Evolutionary conservation across 2,329 filamentous ascomycete species (phyloP), one percentile per base, ranked within the genome.

Genomic region (Cladosporium velox): DNA sequence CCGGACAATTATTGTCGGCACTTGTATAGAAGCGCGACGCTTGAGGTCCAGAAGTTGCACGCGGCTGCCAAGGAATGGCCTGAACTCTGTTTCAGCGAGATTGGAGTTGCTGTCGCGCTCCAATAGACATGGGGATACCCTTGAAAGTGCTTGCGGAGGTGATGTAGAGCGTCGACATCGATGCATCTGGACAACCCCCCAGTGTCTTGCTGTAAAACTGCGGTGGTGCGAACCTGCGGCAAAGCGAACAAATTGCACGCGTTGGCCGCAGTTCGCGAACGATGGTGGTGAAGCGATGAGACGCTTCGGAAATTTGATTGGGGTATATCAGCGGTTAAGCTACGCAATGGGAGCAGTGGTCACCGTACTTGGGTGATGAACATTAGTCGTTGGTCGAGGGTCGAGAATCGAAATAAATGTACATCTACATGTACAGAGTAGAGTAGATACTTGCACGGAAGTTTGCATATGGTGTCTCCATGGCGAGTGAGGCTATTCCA

Each of bases 61-160:
- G 24, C 55, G 32, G 55, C 55, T 35, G 55, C 55, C 55, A 41
- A 58, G 55, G 28, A 34, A 32, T 34, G 55, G 55, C 32, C 34
- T 41, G 55, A 35, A 21, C 30, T 35, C 5, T 24, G 55, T 58
- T 58, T 58, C 55, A 58, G 55, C 55, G 24, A 58, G 32, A 41
- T 58, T 41, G 34, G 18, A 24, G 32, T 38, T n/a, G 34, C 55
- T 10, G 1, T 15, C 15, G 12, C 21, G 32, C 55, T 58, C 34
- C 55, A 38, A 58, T 30, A 12, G 32, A 55, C 28, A 55, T 34
- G 18, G 52, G 52, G 8, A 55, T 55, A 55, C 18, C 52, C 52
- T 55, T 32, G 41, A 4, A 47, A 47, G 2, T 21, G 52, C 26
- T 11, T 30, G 26, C 32, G 26, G 32, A 4, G 18, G 5, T 12